Evolutionary conservation across 306 rosid genomes (phyloP).

Genomic region (Vigna hirtella): DNA sequence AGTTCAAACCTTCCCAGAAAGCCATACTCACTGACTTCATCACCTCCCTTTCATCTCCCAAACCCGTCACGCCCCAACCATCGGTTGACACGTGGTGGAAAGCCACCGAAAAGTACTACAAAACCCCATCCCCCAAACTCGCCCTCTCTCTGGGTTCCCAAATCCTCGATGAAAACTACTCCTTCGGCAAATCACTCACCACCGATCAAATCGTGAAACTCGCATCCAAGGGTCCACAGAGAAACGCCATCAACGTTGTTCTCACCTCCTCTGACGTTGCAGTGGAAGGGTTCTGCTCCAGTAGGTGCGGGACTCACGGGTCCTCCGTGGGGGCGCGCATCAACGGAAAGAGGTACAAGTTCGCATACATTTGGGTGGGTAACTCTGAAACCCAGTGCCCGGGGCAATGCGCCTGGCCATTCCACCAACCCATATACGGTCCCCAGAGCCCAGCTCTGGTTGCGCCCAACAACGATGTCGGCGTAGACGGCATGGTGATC

Average conservation of each 20-base stretch:
- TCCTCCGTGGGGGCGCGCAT: slow-evolving; percentile 44
- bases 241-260: slow-evolving; percentile 60
- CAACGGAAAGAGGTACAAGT: slow-evolving; percentile 48
- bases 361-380: slow-evolving; percentile 75
- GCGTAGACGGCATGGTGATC: slow-evolving; percentile 72
- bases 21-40: slow-evolving; percentile 58
- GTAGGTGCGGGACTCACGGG: slow-evolving; percentile 67
- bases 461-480: slow-evolving; percentile 77
- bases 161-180: slow-evolving; percentile 53
- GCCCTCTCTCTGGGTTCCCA: slow-evolving; percentile 48
- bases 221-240: slow-evolving; percentile 57
- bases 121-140: slow-evolving; percentile 34
- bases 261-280: slow-evolving; percentile 60
- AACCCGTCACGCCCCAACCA: slow-evolving; percentile 40
- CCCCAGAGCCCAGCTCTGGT: slow-evolving; percentile 63
- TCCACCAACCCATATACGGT: slow-evolving; percentile 87
- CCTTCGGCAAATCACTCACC: slow-evolving; percentile 62
- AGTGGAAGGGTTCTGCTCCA: slow-evolving; percentile 64
- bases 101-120: slow-evolving; percentile 57
- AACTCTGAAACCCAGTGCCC: slow-evolving; percentile 78
- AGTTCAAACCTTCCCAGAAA: slow-evolving; percentile 61
- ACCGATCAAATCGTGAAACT: slow-evolving; percentile 47
- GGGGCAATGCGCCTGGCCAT: slow-evolving; percentile 87
- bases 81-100: slow-evolving; percentile 66
- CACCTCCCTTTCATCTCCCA: slow-evolving; percentile 50